These are phyloP conservation scores for Fusarium sp. DNA, from an alignment of 2,329 filamentous ascomycete species.

Conservation along the genomic window DNA sequence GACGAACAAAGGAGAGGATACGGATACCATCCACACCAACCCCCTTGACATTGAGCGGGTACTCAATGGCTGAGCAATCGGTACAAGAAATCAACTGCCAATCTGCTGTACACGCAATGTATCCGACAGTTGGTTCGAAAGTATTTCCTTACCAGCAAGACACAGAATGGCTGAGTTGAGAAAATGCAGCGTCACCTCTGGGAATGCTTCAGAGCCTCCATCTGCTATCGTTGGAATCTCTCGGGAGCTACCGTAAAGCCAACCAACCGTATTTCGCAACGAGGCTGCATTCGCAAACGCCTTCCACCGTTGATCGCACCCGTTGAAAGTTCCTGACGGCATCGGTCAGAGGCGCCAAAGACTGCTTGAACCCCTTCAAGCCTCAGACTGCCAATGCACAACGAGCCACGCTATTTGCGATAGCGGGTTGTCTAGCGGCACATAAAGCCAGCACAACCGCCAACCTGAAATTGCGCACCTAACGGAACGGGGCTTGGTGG, in stretches of 20 bases:
- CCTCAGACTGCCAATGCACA: slow-evolving; percentile 16
- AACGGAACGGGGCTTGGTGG: slow-evolving; percentile 28
- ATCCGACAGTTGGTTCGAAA: slow-evolving; percentile 2
- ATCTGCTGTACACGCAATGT: slow-evolving; percentile 11
- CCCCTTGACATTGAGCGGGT: slow-evolving; percentile 26
- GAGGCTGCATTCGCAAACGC: slow-evolving; percentile 22
- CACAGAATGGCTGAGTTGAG: slow-evolving; percentile 30
- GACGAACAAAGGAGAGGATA: slow-evolving; percentile 32
- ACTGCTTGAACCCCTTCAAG: slow-evolving; percentile 20
- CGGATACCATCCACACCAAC: slow-evolving; percentile 21
- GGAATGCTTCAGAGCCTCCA: slow-evolving; percentile 26
- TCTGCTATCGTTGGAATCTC: slow-evolving; percentile 9
- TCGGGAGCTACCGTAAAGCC: slow-evolving; percentile 5
- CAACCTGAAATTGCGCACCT: slow-evolving; percentile 43
- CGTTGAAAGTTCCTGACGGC: slow-evolving; percentile 23
- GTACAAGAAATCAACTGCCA: slow-evolving; percentile 20
- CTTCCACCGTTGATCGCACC: slow-evolving; percentile 20
- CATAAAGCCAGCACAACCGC: slow-evolving; percentile 18
- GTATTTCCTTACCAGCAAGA: slow-evolving; percentile 33
- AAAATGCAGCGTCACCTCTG: slow-evolving; percentile 13
- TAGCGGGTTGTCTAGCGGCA: slow-evolving; percentile 25
- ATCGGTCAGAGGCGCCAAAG: slow-evolving; percentile 31
- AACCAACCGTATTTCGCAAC: slow-evolving; percentile 17
- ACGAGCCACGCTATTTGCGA: slow-evolving; percentile 17
- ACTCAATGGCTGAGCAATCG: slow-evolving; percentile 19